Evolutionary conservation across 495 filamentous ascomycete genomes (phyloP).

Genomic region (Penicillium soppii): DNA sequence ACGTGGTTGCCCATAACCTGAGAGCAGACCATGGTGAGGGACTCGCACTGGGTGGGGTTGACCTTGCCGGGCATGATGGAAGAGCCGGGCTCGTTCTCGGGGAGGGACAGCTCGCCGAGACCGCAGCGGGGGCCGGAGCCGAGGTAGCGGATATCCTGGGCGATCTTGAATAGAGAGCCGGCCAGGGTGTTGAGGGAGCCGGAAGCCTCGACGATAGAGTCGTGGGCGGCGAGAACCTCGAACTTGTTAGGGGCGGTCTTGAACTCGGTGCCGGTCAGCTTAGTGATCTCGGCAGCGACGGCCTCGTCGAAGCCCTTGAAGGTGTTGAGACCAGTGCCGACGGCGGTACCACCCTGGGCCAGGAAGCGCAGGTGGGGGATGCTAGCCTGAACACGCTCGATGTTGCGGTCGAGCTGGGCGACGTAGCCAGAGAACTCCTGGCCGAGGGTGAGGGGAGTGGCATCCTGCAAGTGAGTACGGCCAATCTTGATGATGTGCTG

Average conservation of each 20-base stretch:
- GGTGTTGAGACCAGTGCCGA: slow-evolving; percentile 97
- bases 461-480: slow-evolving; percentile 96
- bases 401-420: slow-evolving; percentile 85
- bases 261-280: slow-evolving; percentile 90
- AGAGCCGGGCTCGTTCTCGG: slow-evolving; percentile 96
- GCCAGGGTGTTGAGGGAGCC: slow-evolving; percentile 94
- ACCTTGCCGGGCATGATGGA: slow-evolving; percentile 99
- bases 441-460: slow-evolving; percentile 90
- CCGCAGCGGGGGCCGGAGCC: slow-evolving; percentile 95
- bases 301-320: slow-evolving; percentile 93
- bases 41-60: slow-evolving; percentile 98
- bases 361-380: slow-evolving; percentile 83
- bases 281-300: slow-evolving; percentile 84
- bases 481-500: slow-evolving; percentile 97
- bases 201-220: slow-evolving; percentile 90
- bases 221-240: slow-evolving; percentile 95
- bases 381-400: slow-evolving; percentile 79
- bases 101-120: slow-evolving; percentile 85
- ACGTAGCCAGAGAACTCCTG: slow-evolving; percentile 99
- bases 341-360: slow-evolving; percentile 94
- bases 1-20: slow-evolving; percentile 98
- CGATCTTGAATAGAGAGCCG: slow-evolving; percentile 93
- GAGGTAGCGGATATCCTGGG: slow-evolving; percentile 95
- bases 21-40: slow-evolving; percentile 94
- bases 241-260: slow-evolving; percentile 99